Evolutionary conservation across 2,329 filamentous ascomycete genomes (phyloP).

Genomic region (Nakataea oryzae): DNA sequence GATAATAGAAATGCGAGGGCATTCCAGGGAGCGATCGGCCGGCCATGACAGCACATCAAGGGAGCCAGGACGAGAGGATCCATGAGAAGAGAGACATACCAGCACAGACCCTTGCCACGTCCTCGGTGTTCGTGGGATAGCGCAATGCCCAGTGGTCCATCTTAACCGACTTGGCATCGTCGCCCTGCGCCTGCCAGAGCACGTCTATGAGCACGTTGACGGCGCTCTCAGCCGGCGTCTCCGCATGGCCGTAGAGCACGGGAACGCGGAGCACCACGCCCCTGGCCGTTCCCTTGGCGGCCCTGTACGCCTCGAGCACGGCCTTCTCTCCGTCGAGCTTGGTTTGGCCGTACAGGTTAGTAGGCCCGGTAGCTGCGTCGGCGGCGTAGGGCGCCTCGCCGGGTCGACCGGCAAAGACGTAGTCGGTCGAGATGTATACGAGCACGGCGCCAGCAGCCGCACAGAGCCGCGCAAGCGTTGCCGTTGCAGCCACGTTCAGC

Average conservation of each 20-base stretch:
- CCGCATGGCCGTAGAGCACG: conserved; percentile 71
- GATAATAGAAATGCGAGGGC: not conserved
- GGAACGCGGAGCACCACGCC: conserved; percentile 71
- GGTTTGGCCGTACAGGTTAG: conserved; percentile 64
- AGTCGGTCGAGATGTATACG: conserved; percentile 76
- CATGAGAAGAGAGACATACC: conserved; percentile 31
- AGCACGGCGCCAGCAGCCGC: conserved; percentile 50
- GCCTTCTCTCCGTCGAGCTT: conserved; percentile 52
- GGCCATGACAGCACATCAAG: not conserved
- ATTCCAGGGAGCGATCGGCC: not conserved
- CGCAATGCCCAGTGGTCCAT: conserved; percentile 83
- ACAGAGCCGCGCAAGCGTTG: conserved; percentile 55
- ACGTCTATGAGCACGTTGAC: conserved; percentile 72
- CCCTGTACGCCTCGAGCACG: conserved; percentile 48
- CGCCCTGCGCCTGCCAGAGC: conserved; percentile 63
- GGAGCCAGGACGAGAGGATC: not conserved
- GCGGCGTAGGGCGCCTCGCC: conserved; percentile 79
- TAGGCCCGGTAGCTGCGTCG: conserved; percentile 51
- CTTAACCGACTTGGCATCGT: conserved; percentile 44
- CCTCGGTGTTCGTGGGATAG: conserved; percentile 83
- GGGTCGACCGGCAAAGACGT: conserved; percentile 61
- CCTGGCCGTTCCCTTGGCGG: conserved; percentile 32
- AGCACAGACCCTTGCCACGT: conserved; percentile 68
- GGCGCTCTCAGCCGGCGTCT: conserved; percentile 64
- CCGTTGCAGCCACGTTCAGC: conserved; percentile 66